These are phyloP conservation scores for Ustilago xerochloae DNA, from an alignment of 1,284 basidiomycete species.

Conservation along the genomic window DNA sequence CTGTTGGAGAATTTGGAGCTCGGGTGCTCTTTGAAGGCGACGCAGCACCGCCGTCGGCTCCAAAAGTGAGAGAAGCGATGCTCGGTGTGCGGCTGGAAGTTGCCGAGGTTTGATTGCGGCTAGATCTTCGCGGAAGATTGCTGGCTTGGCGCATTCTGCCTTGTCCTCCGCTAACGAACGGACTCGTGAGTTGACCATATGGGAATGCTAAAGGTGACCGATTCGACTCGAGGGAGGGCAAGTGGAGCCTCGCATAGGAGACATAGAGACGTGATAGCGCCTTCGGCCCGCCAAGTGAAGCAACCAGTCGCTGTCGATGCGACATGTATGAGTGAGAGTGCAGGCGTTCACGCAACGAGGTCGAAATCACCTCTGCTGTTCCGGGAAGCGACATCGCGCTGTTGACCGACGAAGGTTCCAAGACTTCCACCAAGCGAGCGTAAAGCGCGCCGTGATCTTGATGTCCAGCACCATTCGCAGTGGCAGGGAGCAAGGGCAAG, in stretches of 20 bases:
- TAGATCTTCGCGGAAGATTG: constrained; percentile 4
- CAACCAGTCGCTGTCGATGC: constrained; percentile 45
- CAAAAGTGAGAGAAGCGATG: constrained; percentile 33
- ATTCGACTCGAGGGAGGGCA: constrained; percentile 34
- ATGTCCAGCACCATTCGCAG: background rate
- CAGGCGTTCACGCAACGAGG: constrained; percentile 12
- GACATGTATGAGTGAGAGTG: constrained; percentile 37
- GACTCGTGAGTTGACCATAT: constrained; percentile 45
- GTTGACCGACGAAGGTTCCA: constrained; percentile 2
- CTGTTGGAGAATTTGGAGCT: constrained; percentile 30
- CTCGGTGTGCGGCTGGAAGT: constrained; percentile 42
- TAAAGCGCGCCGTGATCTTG: constrained; percentile 11
- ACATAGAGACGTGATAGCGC: constrained; percentile 54
- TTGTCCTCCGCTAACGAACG: constrained; percentile 34
- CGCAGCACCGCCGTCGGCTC: constrained; percentile 15
- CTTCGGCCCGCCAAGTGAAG: constrained; percentile 53
- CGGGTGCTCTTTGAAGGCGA: constrained; percentile 22
- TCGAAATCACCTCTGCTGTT: constrained; percentile 13
- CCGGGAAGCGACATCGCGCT: constrained; percentile 9
- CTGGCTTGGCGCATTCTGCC: background rate
- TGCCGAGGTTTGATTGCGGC: constrained; percentile 12
- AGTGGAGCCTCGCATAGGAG: constrained; percentile 48
- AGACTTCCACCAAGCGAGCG: constrained; percentile 2
- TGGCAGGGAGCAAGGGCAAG: constrained; percentile 36
- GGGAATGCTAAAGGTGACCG: constrained; percentile 51